phyloP scores from a whole-genome alignment of 345 rosid species.

The Sonneratia caseolaris region DNA sequence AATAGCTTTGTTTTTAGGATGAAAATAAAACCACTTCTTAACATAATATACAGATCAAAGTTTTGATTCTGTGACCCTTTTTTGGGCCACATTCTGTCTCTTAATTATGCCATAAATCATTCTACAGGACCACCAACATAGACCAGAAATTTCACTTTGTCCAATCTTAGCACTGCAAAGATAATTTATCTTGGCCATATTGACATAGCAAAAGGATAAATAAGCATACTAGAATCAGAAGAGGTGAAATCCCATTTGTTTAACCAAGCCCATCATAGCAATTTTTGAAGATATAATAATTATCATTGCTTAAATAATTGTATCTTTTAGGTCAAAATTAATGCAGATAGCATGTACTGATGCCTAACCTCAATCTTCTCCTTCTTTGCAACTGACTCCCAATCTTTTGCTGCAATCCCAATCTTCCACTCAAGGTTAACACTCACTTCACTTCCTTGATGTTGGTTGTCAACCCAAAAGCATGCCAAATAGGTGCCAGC shows the following conservation, averaged over 20 bases:
- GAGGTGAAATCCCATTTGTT: neutral
- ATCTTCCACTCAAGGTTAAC: conserved; percentile 80
- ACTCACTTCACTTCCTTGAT: conserved; percentile 27
- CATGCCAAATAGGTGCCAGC: conserved; percentile 71
- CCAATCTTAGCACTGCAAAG: neutral
- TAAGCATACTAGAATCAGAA: neutral
- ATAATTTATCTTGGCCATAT: neutral
- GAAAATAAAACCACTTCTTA: neutral
- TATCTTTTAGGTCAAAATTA: neutral
- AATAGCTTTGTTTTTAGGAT: neutral
- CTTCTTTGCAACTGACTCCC: conserved; percentile 92
- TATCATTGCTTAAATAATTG: neutral
- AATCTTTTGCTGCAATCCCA: conserved; percentile 88
- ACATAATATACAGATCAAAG: neutral
- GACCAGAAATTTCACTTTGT: neutral
- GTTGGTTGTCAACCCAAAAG: conserved; percentile 45
- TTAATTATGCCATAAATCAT: neutral
- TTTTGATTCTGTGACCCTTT: neutral
- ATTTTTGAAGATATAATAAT: neutral
- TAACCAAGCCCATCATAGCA: neutral
- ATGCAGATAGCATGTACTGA: neutral
- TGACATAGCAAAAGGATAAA: neutral
- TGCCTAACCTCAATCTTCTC: conserved; percentile 77
- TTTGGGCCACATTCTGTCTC: neutral
- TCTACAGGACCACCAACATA: neutral